Percentiles rank a stretch among this genome's conserved stretches.
phyloP scores from a whole-genome alignment of 257 asterid species.

The Rhazya stricta region DNA sequence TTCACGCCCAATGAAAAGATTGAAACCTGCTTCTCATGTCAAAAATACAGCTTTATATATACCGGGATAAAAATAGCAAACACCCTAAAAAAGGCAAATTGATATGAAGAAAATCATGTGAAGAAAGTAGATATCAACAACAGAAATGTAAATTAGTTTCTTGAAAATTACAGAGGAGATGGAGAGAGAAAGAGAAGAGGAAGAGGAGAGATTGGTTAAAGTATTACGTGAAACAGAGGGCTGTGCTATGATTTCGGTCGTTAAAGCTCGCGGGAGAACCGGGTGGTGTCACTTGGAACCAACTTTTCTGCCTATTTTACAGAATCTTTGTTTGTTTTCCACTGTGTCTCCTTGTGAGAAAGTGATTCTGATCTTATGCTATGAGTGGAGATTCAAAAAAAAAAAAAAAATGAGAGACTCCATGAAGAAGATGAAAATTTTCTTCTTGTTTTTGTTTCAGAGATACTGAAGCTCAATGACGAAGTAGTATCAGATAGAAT shows the following conservation, averaged over 20 bases:
- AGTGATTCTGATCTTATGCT: neutral
- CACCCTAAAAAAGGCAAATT: constrained; percentile 35
- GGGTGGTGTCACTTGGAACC: constrained; percentile 24
- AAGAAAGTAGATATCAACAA: constrained; percentile 5
- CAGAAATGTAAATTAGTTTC: neutral
- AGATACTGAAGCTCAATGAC: neutral
- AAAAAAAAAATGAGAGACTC: neutral
- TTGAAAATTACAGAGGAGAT: neutral
- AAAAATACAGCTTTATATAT: constrained; percentile 16
- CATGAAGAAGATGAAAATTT: neutral
- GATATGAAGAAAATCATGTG: constrained; percentile 22
- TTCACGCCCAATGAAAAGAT: constrained; percentile 2
- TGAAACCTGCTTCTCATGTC: neutral
- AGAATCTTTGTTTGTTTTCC: neutral
- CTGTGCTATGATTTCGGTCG: constrained; percentile 55
- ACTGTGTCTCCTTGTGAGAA: neutral
- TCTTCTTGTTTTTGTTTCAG: neutral
- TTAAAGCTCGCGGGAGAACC: constrained; percentile 67
- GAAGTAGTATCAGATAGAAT: neutral
- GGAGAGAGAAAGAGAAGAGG: constrained; percentile 6
- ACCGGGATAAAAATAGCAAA: constrained; percentile 19
- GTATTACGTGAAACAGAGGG: constrained; percentile 16
- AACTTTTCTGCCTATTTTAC: constrained; percentile 10
- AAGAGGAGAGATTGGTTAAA: constrained; percentile 6
- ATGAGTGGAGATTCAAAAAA: neutral